A percentile compares a stretch with the other conserved stretches of the same genome.
These are phyloP conservation scores for Geranium rotundifolium DNA, from an alignment of 345 rosid species.

Conservation along the genomic window DNA sequence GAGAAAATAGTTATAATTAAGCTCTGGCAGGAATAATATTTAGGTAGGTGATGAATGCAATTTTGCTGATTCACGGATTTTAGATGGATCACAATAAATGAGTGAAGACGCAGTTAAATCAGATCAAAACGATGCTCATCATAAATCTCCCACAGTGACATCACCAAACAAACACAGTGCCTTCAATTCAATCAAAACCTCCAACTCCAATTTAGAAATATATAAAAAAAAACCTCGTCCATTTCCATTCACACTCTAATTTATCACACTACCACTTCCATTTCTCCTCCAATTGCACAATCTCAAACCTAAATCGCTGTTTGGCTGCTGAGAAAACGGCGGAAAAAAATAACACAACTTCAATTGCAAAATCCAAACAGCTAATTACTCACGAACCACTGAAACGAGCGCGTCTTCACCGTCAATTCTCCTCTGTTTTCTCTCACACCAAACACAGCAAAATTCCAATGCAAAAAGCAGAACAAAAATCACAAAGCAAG, in stretches of 20 bases:
- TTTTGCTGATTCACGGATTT: slow-evolving; percentile 27
- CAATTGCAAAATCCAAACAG: not conserved
- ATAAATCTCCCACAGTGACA: slow-evolving; percentile 8
- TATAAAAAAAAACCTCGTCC: not conserved
- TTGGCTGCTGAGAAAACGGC: not conserved
- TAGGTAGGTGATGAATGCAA: slow-evolving; percentile 16
- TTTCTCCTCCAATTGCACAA: too few species aligned
- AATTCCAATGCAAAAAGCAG: not conserved
- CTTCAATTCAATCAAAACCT: not conserved
- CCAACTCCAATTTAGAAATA: not conserved
- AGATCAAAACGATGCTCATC: slow-evolving; percentile 10
- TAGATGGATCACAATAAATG: slow-evolving; percentile 40
- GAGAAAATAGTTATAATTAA: not conserved
- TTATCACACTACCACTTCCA: not conserved
- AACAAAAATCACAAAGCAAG: not conserved
- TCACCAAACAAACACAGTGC: slow-evolving; percentile 9
- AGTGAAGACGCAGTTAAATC: slow-evolving; percentile 15
- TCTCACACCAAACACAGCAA: not conserved
- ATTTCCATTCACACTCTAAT: not conserved
- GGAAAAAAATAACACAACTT: not conserved
- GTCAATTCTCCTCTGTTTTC: not conserved
- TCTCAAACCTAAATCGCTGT: too few species aligned
- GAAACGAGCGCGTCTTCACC: not conserved
- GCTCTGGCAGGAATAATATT: slow-evolving; percentile 20
- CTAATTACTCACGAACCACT: not conserved